A percentile compares a stretch with the other conserved stretches of the same genome.
Conservation (phyloP, 306 rosid genomes). For the Dryas alaskensis region DNA sequence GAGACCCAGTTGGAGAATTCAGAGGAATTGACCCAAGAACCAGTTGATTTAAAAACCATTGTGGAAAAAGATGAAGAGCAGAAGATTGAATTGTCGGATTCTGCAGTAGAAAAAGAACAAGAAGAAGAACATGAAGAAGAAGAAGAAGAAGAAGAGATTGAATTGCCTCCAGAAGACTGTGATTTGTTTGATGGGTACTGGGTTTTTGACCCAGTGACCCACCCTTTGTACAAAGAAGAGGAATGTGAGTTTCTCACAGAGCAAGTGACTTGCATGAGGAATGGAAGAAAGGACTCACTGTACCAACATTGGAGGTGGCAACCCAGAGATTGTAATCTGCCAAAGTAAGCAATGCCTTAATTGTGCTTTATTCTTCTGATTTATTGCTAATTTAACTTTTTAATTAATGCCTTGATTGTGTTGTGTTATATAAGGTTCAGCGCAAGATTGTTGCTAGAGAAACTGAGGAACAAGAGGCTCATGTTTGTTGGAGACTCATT, state of each 20-base stretch:
- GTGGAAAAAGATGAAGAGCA: conserved; percentile 28
- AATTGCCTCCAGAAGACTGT: conserved; percentile 79
- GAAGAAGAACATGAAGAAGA: conserved; percentile 23
- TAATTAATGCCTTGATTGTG: background rate
- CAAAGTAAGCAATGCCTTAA: conserved; percentile 43
- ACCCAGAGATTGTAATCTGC: conserved; percentile 85
- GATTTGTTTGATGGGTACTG: conserved; percentile 80
- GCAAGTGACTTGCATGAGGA: conserved; percentile 89
- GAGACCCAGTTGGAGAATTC: conserved; percentile 36
- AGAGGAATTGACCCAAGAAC: conserved; percentile 39
- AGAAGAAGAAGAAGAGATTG: conserved; percentile 48
- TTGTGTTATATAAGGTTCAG: conserved; percentile 51
- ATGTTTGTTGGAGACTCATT: conserved; percentile 97
- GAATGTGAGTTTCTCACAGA: conserved; percentile 75
- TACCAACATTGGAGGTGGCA: conserved; percentile 98
- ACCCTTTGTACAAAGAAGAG: conserved; percentile 87
- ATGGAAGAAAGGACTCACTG: conserved; percentile 75
- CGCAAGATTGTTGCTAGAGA: conserved; percentile 76
- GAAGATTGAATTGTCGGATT: conserved; percentile 41
- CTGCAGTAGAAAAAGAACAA: background rate
- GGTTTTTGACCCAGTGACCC: conserved; percentile 72
- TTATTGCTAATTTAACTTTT: background rate
- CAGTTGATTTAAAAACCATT: conserved; percentile 28
- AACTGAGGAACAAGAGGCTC: conserved; percentile 87
- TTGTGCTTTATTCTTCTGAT: background rate